Conservation (phyloP, 805 yeast genomes). For the Zygosaccharomyces bisporus region DNA sequence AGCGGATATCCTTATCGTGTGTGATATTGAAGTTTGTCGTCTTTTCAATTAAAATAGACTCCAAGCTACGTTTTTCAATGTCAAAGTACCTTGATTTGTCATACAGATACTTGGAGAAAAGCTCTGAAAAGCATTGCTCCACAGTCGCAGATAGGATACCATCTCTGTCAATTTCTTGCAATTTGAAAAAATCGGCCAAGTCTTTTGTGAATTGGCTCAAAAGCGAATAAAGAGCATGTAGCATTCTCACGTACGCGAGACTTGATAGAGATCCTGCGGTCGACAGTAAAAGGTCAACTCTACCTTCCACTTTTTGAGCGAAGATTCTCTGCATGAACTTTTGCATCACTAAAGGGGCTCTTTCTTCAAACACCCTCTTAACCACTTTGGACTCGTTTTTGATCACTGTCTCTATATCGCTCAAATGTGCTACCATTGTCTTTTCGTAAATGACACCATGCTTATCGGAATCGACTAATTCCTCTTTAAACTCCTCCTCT, state of each 20-base stretch:
- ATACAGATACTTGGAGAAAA: constrained; percentile 65
- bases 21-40: constrained; percentile 33
- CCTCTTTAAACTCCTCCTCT: constrained; percentile 53
- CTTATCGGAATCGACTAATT: constrained; percentile 55
- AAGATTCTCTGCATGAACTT: constrained; percentile 71
- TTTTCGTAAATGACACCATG: constrained; percentile 49
- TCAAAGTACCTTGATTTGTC: constrained; percentile 63
- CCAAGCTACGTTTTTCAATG: constrained; percentile 65
- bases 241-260: constrained; percentile 69
- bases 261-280: constrained; percentile 60
- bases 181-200: constrained; percentile 55
- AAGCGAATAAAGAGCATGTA: constrained; percentile 61
- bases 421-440: constrained; percentile 49
- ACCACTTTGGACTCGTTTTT: constrained; percentile 72
- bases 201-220: constrained; percentile 59
- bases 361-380: constrained; percentile 66
- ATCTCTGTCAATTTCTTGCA: constrained; percentile 44
- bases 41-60: constrained; percentile 36
- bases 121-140: constrained; percentile 69
- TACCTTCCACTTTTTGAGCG: constrained; percentile 62
- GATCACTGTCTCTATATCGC: constrained; percentile 55
- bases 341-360: constrained; percentile 57
- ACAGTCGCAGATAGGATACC: constrained; percentile 44
- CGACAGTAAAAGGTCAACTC: constrained; percentile 54
- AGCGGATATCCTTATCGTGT: constrained; percentile 34